phyloP scores from a whole-genome alignment of 2,329 filamentous ascomycete species.

The Fusarium sp. region DNA sequence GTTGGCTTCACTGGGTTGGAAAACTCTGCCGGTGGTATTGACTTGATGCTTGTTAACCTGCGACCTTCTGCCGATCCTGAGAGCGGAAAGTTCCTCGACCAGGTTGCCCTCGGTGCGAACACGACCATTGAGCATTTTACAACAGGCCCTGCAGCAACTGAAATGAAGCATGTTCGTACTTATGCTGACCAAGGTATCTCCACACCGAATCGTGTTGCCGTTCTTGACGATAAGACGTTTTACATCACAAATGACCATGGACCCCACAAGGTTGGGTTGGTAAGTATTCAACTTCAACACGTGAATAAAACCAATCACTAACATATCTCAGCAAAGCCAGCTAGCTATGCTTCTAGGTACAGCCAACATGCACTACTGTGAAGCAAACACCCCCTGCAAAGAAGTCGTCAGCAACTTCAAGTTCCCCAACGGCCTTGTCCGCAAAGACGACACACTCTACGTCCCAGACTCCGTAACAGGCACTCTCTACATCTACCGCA shows the following conservation, averaged over 20 bases:
- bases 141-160: background rate
- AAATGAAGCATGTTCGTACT: slow-evolving; percentile 39
- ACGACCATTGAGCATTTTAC: slow-evolving; percentile 38
- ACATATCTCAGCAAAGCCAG: slow-evolving; percentile 6
- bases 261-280: slow-evolving; percentile 27
- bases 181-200: slow-evolving; percentile 26
- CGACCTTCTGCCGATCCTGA: slow-evolving; percentile 27
- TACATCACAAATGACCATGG: slow-evolving; percentile 44
- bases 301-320: background rate
- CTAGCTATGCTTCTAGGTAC: slow-evolving; percentile 43
- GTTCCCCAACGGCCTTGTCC: slow-evolving; percentile 52
- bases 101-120: slow-evolving; percentile 30
- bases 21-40: slow-evolving; percentile 26
- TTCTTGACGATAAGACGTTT: slow-evolving; percentile 11
- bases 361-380: slow-evolving; percentile 50
- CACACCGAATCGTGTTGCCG: slow-evolving; percentile 43
- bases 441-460: slow-evolving; percentile 49
- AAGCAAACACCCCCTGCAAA: slow-evolving; percentile 35
- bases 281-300: background rate
- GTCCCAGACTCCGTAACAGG: slow-evolving; percentile 48
- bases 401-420: slow-evolving; percentile 38
- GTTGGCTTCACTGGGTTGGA: slow-evolving; percentile 51
- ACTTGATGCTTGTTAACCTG: slow-evolving; percentile 38
- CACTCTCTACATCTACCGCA: slow-evolving; percentile 32
- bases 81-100: slow-evolving; percentile 17